Percentiles rank a stretch among this genome's conserved stretches.
These are phyloP conservation scores for Linderina pennispora DNA, from an alignment of 192 early-diverging fungal genomes.

Conservation along the genomic window DNA sequence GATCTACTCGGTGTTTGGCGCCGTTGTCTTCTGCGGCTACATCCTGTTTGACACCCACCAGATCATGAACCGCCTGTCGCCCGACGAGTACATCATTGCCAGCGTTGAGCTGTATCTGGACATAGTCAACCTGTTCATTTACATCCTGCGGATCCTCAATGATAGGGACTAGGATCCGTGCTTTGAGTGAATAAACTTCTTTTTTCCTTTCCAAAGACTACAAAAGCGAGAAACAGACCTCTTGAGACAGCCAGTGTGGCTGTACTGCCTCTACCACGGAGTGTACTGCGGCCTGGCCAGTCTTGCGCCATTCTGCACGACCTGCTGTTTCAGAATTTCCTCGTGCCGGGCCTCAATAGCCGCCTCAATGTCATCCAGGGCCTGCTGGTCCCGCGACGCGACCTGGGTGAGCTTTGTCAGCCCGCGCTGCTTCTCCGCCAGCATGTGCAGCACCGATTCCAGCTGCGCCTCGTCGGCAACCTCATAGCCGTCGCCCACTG, in stretches of 20 bases:
- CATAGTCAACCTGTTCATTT: conserved; percentile 59
- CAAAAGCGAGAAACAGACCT: too few species aligned
- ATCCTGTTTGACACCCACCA: conserved; percentile 69
- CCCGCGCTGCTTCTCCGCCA: conserved; percentile 59
- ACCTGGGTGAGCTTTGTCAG: conserved; percentile 61
- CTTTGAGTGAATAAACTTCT: too few species aligned
- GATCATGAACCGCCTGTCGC: conserved; percentile 60
- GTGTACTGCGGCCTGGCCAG: conserved; percentile 19
- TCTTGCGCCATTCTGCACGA: conserved; percentile 29
- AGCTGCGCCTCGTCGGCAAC: conserved; percentile 54
- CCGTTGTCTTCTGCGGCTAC: conserved; percentile 71
- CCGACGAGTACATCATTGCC: conserved; percentile 61
- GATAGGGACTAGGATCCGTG: conserved; percentile 37
- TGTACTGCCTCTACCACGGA: conserved; percentile 30
- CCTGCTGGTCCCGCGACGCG: conserved; percentile 55
- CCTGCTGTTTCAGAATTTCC: conserved; percentile 37
- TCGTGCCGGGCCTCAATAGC: conserved; percentile 33
- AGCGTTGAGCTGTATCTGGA: not conserved
- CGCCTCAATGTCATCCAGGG: conserved; percentile 33
- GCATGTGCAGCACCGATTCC: conserved; percentile 50
- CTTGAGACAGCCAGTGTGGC: not conserved
- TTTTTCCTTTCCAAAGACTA: not conserved
- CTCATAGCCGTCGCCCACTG: conserved; percentile 44
- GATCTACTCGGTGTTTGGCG: conserved; percentile 50
- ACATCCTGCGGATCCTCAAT: conserved; percentile 57